A percentile compares a stretch with the other conserved stretches of the same genome.
Conservation (phyloP, 495 filamentous ascomycete species). For the Aspergillus carlsbadensis region DNA sequence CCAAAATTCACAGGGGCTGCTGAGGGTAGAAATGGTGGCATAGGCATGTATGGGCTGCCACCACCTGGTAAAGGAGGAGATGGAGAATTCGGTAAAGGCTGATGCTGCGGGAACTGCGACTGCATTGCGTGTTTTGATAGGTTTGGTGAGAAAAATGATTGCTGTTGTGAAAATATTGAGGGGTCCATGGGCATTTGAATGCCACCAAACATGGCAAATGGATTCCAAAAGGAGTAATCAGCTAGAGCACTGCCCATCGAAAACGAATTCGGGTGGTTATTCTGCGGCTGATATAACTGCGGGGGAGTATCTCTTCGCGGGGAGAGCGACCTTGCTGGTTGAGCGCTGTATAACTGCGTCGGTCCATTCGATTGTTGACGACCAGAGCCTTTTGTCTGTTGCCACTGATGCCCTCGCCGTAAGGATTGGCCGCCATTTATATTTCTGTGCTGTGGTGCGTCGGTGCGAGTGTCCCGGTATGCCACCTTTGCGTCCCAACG, state of each 20-base stretch:
- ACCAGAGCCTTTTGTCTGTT: neutral
- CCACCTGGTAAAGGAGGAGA: conserved; percentile 20
- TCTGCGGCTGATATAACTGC: neutral
- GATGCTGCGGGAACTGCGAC: conserved; percentile 5
- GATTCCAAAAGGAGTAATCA: conserved; percentile 2
- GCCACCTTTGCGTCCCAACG: conserved; percentile 18
- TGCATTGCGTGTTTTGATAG: conserved; percentile 10
- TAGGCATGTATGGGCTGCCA: neutral
- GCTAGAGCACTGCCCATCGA: neutral
- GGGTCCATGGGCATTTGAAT: neutral
- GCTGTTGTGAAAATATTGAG: conserved; percentile 1
- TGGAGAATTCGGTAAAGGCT: conserved; percentile 17
- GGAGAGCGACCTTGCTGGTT: neutral
- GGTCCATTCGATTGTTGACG: neutral
- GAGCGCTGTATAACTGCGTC: neutral
- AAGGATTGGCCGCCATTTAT: neutral
- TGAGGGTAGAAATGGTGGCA: conserved; percentile 6
- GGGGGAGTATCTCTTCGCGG: neutral
- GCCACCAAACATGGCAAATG: conserved; percentile 1
- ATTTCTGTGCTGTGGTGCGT: neutral
- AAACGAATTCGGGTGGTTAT: neutral
- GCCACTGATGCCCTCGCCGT: neutral
- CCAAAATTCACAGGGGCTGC: conserved; percentile 7
- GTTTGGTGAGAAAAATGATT: conserved; percentile 9
- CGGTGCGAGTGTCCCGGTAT: neutral